Evolutionary conservation across 768 basidiomycete species (phyloP).

Genomic region (Harrya chromipes): DNA sequence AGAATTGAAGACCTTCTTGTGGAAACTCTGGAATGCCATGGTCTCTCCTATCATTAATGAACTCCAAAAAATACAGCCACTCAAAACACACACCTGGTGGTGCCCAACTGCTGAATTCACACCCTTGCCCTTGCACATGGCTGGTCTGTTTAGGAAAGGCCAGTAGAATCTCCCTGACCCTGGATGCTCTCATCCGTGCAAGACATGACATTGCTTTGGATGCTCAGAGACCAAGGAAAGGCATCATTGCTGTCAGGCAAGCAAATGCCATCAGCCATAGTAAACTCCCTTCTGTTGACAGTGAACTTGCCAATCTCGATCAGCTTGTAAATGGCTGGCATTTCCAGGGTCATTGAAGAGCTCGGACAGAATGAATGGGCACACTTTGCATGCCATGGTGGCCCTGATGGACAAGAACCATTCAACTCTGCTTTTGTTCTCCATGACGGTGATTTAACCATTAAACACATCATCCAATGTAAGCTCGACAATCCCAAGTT

Average conservation of each 20-base stretch:
- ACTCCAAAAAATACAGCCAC: too few relatives aligned
- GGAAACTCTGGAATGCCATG: too few relatives aligned
- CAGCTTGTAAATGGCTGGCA: not conserved
- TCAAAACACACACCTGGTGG: too few relatives aligned
- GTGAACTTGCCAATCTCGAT: not conserved
- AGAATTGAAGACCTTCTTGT: too few relatives aligned
- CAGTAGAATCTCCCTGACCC: too few relatives aligned
- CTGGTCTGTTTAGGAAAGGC: too few relatives aligned
- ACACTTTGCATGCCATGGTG: conserved; percentile 23
- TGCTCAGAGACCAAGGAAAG: not conserved
- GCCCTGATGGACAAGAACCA: conserved; percentile 4
- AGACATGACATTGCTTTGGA: too few relatives aligned
- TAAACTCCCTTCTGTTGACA: not conserved
- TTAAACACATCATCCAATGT: conserved; percentile 3
- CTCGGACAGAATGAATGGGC: conserved; percentile 13
- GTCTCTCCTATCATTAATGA: too few relatives aligned
- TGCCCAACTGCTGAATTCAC: too few relatives aligned
- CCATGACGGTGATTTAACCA: not conserved
- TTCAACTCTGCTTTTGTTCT: conserved; percentile 12
- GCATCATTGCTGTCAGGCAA: conserved; percentile 5
- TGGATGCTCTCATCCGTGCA: too few relatives aligned
- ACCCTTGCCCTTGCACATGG: too few relatives aligned
- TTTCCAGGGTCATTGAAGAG: not conserved
- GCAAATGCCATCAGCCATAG: not conserved
- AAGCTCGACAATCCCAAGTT: conserved; percentile 4